Conservation (phyloP, 2,329 filamentous ascomycete genomes). For the Nothopassalora personata region DNA sequence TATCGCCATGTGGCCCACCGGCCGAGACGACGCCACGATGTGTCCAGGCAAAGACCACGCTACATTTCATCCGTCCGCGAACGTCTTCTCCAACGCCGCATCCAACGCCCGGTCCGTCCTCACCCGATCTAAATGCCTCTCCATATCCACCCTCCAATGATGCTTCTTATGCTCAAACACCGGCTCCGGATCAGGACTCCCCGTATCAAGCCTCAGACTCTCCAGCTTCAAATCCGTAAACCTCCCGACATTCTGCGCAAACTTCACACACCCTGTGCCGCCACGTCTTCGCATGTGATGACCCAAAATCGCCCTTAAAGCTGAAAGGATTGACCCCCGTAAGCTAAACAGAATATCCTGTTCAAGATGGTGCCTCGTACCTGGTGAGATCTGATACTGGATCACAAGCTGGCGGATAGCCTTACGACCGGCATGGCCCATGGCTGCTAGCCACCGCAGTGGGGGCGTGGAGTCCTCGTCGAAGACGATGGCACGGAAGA, state of each 20-base stretch:
- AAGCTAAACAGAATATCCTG: neutral
- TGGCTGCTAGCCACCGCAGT: neutral
- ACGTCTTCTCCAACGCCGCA: neutral
- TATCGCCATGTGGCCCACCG: neutral
- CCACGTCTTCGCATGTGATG: neutral
- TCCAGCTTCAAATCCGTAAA: neutral
- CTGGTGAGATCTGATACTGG: neutral
- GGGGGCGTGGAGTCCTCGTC: slow-evolving; percentile 1
- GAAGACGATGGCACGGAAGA: slow-evolving; percentile 2
- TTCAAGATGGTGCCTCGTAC: neutral
- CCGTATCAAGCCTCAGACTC: neutral
- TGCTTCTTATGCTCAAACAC: slow-evolving; percentile 2
- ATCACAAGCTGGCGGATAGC: neutral
- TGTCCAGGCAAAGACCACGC: neutral
- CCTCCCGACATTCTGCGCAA: neutral
- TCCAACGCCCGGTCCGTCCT: neutral
- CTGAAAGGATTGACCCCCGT: neutral
- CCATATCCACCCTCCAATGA: slow-evolving; percentile 5
- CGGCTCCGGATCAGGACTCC: neutral
- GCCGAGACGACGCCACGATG: neutral
- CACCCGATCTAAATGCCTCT: neutral
- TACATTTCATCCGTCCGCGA: neutral
- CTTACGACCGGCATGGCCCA: neutral
- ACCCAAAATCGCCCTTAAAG: neutral
- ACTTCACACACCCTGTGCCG: neutral